Conservation (phyloP, 2,329 filamentous ascomycete species). For the Ophiostoma himal-ulmi region DNA sequence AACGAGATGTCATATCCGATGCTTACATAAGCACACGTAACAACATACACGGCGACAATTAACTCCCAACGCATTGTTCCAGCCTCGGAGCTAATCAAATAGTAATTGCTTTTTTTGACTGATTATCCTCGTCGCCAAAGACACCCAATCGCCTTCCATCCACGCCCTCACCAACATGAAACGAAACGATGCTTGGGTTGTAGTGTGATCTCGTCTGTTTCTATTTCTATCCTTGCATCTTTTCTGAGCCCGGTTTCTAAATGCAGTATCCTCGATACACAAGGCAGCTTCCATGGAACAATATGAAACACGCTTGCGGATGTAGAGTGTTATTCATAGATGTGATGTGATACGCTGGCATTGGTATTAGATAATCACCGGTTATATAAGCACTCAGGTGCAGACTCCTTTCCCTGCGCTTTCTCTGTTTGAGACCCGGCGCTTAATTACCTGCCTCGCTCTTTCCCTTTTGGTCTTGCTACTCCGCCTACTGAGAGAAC, state of each 20-base stretch:
- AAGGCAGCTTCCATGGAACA: neutral
- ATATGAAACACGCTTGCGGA: constrained; percentile 11
- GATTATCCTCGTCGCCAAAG: neutral
- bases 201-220: neutral
- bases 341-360: neutral
- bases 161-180: neutral
- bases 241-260: neutral
- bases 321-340: neutral
- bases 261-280: neutral
- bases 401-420: neutral
- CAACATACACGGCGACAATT: no score
- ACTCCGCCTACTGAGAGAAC: no score
- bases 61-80: no score
- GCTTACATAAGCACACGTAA: neutral
- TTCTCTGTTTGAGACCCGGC: neutral
- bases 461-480: neutral
- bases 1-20: neutral
- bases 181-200: constrained; percentile 6
- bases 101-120: neutral
- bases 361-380: neutral
- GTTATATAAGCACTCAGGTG: neutral
- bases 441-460: neutral
- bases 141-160: neutral
- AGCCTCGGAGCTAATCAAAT: neutral
- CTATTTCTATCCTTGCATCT: neutral